Conservation (phyloP, 257 asterid species). For the Vinca minor region DNA sequence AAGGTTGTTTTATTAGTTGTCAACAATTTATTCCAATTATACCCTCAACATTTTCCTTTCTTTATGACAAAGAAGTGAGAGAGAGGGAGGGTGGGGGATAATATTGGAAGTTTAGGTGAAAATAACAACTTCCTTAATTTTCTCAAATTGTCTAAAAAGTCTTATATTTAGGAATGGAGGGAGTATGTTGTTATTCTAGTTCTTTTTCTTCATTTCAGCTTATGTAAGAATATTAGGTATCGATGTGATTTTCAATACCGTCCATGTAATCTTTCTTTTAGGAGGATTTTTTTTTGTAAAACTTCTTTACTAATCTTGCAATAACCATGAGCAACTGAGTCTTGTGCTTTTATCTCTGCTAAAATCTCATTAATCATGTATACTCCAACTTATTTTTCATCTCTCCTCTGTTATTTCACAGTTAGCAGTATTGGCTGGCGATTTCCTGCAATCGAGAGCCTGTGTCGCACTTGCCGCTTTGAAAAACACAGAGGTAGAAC, state of each 20-base stretch:
- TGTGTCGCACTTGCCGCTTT: constrained; percentile 95
- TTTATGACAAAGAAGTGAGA: too few relatives aligned
- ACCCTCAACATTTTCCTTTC: too few relatives aligned
- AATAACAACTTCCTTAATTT: too few relatives aligned
- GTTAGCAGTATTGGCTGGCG: constrained; percentile 95
- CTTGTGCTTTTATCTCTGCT: not conserved
- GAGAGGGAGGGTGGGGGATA: too few relatives aligned
- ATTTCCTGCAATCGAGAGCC: constrained; percentile 88
- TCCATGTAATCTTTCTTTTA: not conserved
- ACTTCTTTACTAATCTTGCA: not conserved
- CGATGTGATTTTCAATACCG: too few relatives aligned
- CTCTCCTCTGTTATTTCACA: constrained; percentile 28
- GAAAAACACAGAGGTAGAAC: constrained; percentile 81
- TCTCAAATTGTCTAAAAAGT: too few relatives aligned
- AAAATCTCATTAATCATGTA: not conserved
- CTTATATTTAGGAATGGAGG: too few relatives aligned
- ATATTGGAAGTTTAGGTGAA: too few relatives aligned
- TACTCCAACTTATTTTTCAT: constrained; percentile 5
- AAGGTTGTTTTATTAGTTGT: too few relatives aligned
- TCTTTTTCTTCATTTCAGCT: not conserved
- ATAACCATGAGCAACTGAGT: not conserved
- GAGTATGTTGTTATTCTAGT: too few relatives aligned
- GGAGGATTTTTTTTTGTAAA: not conserved
- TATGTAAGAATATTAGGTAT: not conserved
- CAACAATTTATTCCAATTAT: too few relatives aligned